These are phyloP conservation scores for Pyrenochaeta sp. DNA, from an alignment of 2,329 filamentous ascomycete species.

Conservation along the genomic window DNA sequence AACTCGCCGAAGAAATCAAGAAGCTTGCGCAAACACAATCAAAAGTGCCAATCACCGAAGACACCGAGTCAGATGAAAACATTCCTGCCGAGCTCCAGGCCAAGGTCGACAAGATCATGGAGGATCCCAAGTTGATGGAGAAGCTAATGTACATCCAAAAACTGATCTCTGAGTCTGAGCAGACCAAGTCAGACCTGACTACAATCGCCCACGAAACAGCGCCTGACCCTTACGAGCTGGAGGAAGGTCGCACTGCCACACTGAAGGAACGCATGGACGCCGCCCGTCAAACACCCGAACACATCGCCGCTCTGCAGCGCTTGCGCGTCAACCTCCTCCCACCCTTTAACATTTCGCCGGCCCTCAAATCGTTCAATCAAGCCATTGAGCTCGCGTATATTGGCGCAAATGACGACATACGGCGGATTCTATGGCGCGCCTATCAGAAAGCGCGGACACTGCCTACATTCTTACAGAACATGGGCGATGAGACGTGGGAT, in stretches of 20 bases:
- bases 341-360: slow-evolving; percentile 43
- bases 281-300: slow-evolving; percentile 39
- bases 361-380: slow-evolving; percentile 45
- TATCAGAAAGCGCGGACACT: slow-evolving; percentile 44
- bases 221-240: slow-evolving; percentile 40
- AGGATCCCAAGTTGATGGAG: slow-evolving; percentile 43
- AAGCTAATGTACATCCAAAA: slow-evolving; percentile 43
- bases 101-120: slow-evolving; percentile 45
- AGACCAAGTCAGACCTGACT: slow-evolving; percentile 18
- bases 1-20: slow-evolving; percentile 32
- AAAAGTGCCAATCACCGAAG: slow-evolving; percentile 7
- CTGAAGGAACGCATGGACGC: slow-evolving; percentile 35
- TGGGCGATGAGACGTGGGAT: slow-evolving; percentile 49
- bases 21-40: slow-evolving; percentile 24
- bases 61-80: slow-evolving; percentile 20
- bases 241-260: slow-evolving; percentile 29
- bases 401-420: slow-evolving; percentile 46
- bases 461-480: slow-evolving; percentile 42
- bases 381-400: slow-evolving; percentile 46
- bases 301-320: slow-evolving; percentile 34
- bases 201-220: slow-evolving; percentile 31
- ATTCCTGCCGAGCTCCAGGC: slow-evolving; percentile 40
- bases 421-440: slow-evolving; percentile 46
- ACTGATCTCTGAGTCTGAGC: slow-evolving; percentile 26
- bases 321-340: slow-evolving; percentile 39